phyloP scores from a whole-genome alignment of 1,284 basidiomycete genomes.

The Meira miltonrushii region DNA sequence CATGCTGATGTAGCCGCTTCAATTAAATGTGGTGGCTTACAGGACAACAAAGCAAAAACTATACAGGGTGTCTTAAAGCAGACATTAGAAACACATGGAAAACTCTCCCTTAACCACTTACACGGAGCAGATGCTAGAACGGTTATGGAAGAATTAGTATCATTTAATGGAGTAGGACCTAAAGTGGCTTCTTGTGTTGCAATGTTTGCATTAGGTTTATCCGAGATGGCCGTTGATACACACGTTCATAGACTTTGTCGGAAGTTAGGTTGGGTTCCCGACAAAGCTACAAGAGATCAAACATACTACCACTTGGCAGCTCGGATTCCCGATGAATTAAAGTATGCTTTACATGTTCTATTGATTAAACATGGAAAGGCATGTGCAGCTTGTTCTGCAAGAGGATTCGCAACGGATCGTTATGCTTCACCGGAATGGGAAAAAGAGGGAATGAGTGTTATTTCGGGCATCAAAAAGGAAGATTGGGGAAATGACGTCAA shows the following conservation, averaged over 20 bases:
- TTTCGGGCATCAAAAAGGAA: conserved; percentile 4
- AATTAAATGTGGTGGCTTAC: conserved; percentile 67
- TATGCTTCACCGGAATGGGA: conserved; percentile 6
- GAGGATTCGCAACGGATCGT: conserved; percentile 40
- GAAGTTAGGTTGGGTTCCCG: conserved; percentile 67
- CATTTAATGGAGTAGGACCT: conserved; percentile 62
- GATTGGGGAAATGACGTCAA: conserved; percentile 2
- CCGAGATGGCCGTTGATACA: conserved; percentile 73
- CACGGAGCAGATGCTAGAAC: conserved; percentile 58
- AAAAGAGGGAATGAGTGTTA: conserved; percentile 8
- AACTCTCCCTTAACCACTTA: conserved; percentile 54
- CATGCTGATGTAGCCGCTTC: conserved; percentile 60
- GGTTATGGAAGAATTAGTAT: conserved; percentile 60
- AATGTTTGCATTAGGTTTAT: conserved; percentile 68
- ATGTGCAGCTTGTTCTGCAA: conserved; percentile 49
- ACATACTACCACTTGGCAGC: conserved; percentile 24
- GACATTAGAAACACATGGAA: conserved; percentile 25
- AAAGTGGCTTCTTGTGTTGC: conserved; percentile 74
- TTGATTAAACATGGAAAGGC: conserved; percentile 62
- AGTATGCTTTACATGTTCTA: conserved; percentile 68
- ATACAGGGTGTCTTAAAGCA: conserved; percentile 54
- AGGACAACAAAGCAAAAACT: conserved; percentile 66
- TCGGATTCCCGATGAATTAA: conserved; percentile 54
- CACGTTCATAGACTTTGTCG: conserved; percentile 62
- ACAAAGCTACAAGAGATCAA: conserved; percentile 60